Evolutionary conservation across 176 grass and related monocot species (phyloP).

Genomic region (Poa pratensis): DNA sequence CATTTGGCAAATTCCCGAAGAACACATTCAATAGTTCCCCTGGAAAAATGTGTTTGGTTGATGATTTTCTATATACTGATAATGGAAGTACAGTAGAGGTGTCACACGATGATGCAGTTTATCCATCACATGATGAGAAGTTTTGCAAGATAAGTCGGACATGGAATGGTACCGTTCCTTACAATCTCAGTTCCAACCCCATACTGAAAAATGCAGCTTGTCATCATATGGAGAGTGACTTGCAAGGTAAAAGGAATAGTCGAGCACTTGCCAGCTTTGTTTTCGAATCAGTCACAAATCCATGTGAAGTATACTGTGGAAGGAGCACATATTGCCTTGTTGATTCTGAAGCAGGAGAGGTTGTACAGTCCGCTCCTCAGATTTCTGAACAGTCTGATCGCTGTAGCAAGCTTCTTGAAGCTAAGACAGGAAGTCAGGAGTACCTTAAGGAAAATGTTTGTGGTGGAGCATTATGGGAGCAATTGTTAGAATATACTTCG

Average conservation of each 20-base stretch:
- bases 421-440: conserved; percentile 41
- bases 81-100: conserved; percentile 40
- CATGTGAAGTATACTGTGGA: conserved; percentile 63
- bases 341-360: conserved; percentile 43
- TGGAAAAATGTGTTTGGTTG: conserved; percentile 16
- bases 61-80: conserved; percentile 31
- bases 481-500: conserved; percentile 62
- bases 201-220: conserved; percentile 57
- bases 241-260: conserved; percentile 50
- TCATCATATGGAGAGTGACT: conserved; percentile 37
- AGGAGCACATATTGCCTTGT: conserved; percentile 29
- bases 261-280: conserved; percentile 58
- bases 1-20: conserved; percentile 51
- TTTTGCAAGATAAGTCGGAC: conserved; percentile 42
- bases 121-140: conserved; percentile 43
- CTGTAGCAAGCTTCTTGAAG: conserved; percentile 45
- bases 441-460: conserved; percentile 36
- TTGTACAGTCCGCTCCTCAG: conserved; percentile 31
- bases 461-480: conserved; percentile 80
- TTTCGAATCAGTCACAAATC: conserved; percentile 78
- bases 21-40: conserved; percentile 46
- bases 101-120: conserved; percentile 40
- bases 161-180: conserved; percentile 49
- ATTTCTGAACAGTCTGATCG: conserved; percentile 40
- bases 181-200: conserved; percentile 80